These are phyloP conservation scores for Carex scoparia DNA, from an alignment of 176 grass and related monocot species.

Conservation along the genomic window DNA sequence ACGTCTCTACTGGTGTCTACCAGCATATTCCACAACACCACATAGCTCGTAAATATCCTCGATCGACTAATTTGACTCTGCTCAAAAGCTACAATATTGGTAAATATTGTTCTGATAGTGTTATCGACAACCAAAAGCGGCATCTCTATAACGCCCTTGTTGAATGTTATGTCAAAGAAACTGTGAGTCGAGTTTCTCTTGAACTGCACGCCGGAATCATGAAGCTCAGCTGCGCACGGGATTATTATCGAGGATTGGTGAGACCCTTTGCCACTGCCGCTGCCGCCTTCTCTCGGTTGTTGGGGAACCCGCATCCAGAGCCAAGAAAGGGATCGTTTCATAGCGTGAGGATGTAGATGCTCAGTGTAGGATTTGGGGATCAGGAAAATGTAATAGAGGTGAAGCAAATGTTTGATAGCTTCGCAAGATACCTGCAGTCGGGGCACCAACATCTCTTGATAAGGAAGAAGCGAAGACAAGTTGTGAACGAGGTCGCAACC, in stretches of 20 bases:
- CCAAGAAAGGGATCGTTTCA: not conserved
- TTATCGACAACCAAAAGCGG: slow-evolving; percentile 29
- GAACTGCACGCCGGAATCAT: slow-evolving; percentile 27
- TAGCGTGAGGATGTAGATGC: not conserved
- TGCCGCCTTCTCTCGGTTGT: not conserved
- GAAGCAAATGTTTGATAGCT: slow-evolving; percentile 5
- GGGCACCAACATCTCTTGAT: not conserved
- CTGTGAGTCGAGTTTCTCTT: not conserved
- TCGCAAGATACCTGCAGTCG: not conserved
- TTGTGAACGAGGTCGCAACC: not conserved
- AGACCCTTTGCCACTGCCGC: not conserved
- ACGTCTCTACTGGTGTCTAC: slow-evolving; percentile 22
- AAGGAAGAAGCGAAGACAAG: not conserved
- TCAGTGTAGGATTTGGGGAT: not conserved
- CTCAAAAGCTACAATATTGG: slow-evolving; percentile 42
- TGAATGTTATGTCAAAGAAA: slow-evolving; percentile 26
- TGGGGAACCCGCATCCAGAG: slow-evolving; percentile 3
- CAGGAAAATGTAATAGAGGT: slow-evolving; percentile 5
- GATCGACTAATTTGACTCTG: not conserved
- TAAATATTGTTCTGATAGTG: slow-evolving; percentile 16
- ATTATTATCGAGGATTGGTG: not conserved
- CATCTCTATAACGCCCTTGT: slow-evolving; percentile 26
- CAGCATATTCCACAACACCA: slow-evolving; percentile 38
- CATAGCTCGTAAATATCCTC: slow-evolving; percentile 25
- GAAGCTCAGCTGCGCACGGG: slow-evolving; percentile 32